Base-by-base conservation (phyloP, 2,329 filamentous ascomycete species). In the Paraphoma chrysanthemicola region DNA sequence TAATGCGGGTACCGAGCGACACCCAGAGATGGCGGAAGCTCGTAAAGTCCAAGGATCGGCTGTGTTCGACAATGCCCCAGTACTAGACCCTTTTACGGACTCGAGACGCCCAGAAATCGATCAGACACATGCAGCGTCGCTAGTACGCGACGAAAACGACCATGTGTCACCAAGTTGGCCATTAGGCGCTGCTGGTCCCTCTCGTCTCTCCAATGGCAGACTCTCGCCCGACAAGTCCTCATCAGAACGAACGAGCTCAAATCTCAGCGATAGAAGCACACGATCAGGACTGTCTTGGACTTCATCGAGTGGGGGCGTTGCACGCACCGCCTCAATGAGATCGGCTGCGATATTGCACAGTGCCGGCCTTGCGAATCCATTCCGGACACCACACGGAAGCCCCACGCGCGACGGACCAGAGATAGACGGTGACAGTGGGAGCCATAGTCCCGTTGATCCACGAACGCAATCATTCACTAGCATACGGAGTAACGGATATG, bases 231-330 rank as follows among this genome's bases (percentile, higher is more conserved):
- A 81, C 2, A 84, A 82, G 58, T 81, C 78, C 36, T 51, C 45
- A 6, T 70, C 79, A 41, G 67, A 86, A 36, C 80, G 84, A 17
- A 87, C 85, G 2, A 79, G 79, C 3, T 87, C 85, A 0, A 83
- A 81, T 30, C 74, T 87, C 3, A 86, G 84, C 52, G 85, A 86
- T 11, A 74, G 74, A 8, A 85, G 83, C 18, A 72, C 73, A 5
- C 71, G 71, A 6, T 82, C 81, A 5, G 72, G 72, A 41, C 57
- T 79, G 0, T 83, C 82, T 2, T 79, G 78, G 33, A 69, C 70
- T 10, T 81, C 80, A 3, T 67, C 69, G 5, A 70, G 63, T 10
- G 78, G 67, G 28, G 79, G 78, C 36, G 67, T 83, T 12, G 76
- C 73, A 4, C 76, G 81, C 6, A 83, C 74, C 39, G 70, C 80